Percentiles rank a stretch among this genome's conserved stretches.
phyloP scores from a whole-genome alignment of 129 eudicot species.

The Lactuca sativa region DNA sequence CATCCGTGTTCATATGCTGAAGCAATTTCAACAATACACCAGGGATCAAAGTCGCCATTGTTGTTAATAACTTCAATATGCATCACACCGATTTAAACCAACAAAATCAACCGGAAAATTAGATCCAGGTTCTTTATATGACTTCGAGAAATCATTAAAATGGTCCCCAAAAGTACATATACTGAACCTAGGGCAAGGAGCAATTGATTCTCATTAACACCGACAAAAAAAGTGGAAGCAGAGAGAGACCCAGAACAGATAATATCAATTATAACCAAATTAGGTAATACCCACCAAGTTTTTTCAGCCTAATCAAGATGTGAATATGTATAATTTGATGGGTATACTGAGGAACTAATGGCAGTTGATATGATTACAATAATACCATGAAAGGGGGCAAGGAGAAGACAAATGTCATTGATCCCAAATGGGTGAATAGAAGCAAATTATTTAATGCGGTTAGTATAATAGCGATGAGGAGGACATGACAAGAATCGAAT shows the following conservation, averaged over 20 bases:
- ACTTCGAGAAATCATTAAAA: conserved; percentile 13
- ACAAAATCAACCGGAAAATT: neutral
- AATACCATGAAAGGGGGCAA: conserved; percentile 10
- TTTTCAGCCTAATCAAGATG: conserved; percentile 3
- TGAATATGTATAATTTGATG: conserved; percentile 1
- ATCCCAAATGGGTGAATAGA: conserved; percentile 9
- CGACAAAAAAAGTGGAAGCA: conserved; percentile 25
- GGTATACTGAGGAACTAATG: neutral
- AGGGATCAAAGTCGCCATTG: conserved; percentile 76
- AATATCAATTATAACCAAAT: conserved; percentile 5
- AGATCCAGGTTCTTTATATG: conserved; percentile 16
- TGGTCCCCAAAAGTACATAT: neutral
- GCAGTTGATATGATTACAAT: conserved; percentile 19
- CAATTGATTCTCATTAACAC: conserved; percentile 12
- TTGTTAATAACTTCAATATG: conserved; percentile 19
- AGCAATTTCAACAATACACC: conserved; percentile 81
- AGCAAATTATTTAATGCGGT: neutral
- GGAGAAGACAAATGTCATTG: conserved; percentile 24
- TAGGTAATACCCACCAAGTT: conserved; percentile 18
- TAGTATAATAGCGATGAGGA: neutral
- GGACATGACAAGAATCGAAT: conserved; percentile 20
- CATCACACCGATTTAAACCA: conserved; percentile 36
- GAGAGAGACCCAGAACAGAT: conserved; percentile 8
- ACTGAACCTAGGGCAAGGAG: neutral
- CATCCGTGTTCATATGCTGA: conserved; percentile 88